phyloP scores from a whole-genome alignment of 148 eudicot genomes.

The Heliamphora exappendiculata region DNA sequence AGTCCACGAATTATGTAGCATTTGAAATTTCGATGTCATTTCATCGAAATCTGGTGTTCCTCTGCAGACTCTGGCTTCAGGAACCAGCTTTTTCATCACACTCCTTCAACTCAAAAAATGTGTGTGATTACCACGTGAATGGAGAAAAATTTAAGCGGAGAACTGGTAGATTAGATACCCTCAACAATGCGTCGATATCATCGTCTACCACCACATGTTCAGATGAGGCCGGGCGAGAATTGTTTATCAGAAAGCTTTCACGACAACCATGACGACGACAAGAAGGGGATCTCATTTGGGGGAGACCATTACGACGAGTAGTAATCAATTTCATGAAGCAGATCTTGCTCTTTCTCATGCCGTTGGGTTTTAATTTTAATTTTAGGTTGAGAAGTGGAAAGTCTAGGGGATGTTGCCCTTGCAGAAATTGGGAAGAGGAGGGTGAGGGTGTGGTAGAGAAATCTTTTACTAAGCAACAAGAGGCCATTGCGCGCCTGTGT shows the following conservation, averaged over 20 bases:
- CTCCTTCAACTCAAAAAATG: background rate
- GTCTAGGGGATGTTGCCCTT: background rate
- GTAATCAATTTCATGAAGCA: constrained; percentile 6
- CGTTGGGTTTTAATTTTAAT: background rate
- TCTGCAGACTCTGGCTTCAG: background rate
- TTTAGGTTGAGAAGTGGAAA: background rate
- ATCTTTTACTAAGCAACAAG: too few relatives aligned
- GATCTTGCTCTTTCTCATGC: background rate
- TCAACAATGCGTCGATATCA: constrained; percentile 24
- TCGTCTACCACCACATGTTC: background rate
- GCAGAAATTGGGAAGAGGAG: too few relatives aligned
- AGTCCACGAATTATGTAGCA: background rate
- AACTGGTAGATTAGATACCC: constrained; percentile 7
- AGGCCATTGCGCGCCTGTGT: too few relatives aligned
- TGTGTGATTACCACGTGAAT: background rate
- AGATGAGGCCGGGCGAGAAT: background rate
- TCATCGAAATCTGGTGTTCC: background rate
- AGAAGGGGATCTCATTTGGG: background rate
- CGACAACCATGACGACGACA: background rate
- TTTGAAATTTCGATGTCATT: background rate
- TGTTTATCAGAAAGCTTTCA: background rate
- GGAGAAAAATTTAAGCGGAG: too few relatives aligned
- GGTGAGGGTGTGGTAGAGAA: too few relatives aligned
- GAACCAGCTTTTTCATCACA: background rate
- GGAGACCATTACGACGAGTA: background rate